These are phyloP conservation scores for Punctularia strigosozonata DNA, from an alignment of 768 basidiomycete genomes.

Conservation along the genomic window DNA sequence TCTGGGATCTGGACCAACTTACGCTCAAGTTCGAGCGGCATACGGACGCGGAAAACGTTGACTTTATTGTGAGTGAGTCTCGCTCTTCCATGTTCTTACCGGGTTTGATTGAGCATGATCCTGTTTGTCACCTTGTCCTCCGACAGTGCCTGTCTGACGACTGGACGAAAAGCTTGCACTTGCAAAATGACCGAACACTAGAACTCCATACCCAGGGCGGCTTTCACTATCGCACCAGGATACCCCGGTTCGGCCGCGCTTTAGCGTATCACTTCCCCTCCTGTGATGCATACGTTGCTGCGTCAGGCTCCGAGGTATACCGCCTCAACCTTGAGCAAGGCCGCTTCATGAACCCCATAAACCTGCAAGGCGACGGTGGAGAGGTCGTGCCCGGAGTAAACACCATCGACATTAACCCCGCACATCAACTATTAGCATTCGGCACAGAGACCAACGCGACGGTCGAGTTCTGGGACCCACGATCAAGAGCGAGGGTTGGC, in stretches of 20 bases:
- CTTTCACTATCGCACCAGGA: conserved; percentile 83
- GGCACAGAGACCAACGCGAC: conserved; percentile 81
- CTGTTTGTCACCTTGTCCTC: conserved; percentile 2
- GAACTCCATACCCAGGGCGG: conserved; percentile 93
- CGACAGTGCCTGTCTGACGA: conserved; percentile 85
- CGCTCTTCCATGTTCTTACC: conserved; percentile 2
- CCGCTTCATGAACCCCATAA: conserved; percentile 76
- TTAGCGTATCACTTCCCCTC: conserved; percentile 91
- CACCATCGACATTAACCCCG: conserved; percentile 83
- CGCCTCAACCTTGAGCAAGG: conserved; percentile 95
- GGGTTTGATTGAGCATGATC: not conserved
- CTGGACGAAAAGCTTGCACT: conserved; percentile 97
- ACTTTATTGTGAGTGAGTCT: conserved; percentile 84
- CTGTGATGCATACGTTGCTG: conserved; percentile 81
- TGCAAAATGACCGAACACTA: conserved; percentile 91
- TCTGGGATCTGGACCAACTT: conserved; percentile 90
- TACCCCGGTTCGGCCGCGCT: conserved; percentile 89
- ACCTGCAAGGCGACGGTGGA: conserved; percentile 37
- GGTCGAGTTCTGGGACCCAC: conserved; percentile 94
- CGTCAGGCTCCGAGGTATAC: conserved; percentile 80
- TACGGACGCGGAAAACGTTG: conserved; percentile 93
- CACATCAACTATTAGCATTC: conserved; percentile 82
- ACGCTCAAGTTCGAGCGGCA: conserved; percentile 94
- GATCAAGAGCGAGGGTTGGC: conserved; percentile 69
- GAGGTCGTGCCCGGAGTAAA: conserved; percentile 76